phyloP scores from a whole-genome alignment of 352 stramenopile species.

The Bremia lactucae region DNA sequence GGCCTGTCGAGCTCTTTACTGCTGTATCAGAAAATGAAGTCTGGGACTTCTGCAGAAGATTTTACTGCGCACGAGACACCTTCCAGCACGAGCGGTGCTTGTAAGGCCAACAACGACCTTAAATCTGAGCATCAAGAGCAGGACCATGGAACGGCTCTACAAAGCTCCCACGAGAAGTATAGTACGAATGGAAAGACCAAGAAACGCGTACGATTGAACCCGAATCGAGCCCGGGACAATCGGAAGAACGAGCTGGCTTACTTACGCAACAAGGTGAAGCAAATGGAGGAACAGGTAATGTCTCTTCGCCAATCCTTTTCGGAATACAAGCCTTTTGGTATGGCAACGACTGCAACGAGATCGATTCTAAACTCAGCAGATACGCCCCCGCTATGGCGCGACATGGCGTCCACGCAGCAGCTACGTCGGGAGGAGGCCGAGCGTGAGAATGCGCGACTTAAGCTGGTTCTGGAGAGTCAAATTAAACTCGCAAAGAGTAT shows the following conservation, averaged over 20 bases:
- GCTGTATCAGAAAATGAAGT: slow-evolving; percentile 1
- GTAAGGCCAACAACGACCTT: background rate
- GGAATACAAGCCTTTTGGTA: slow-evolving; percentile 11
- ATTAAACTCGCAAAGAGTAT: slow-evolving; percentile 40
- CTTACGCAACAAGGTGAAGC: slow-evolving; percentile 31
- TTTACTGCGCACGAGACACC: background rate
- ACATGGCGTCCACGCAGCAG: slow-evolving; percentile 24
- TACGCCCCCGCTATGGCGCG: slow-evolving; percentile 22
- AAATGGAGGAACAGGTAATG: slow-evolving; percentile 27
- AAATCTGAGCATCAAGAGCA: background rate
- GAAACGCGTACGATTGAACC: slow-evolving; percentile 20
- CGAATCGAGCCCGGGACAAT: slow-evolving; percentile 28
- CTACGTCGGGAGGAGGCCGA: slow-evolving; percentile 26
- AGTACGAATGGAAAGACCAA: slow-evolving; percentile 12
- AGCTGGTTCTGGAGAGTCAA: slow-evolving; percentile 34
- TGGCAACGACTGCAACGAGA: background rate
- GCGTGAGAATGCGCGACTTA: slow-evolving; percentile 36
- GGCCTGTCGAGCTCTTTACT: slow-evolving; percentile 12
- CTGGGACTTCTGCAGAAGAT: background rate
- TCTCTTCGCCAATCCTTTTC: slow-evolving; percentile 20
- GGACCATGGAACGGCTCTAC: background rate
- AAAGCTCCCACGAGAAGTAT: background rate
- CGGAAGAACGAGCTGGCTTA: slow-evolving; percentile 32
- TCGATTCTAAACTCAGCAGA: slow-evolving; percentile 7
- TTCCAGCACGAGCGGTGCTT: background rate